Evolutionary conservation across 768 basidiomycete species (phyloP).

Genomic region (Pleurotus salmoneostramineus): DNA sequence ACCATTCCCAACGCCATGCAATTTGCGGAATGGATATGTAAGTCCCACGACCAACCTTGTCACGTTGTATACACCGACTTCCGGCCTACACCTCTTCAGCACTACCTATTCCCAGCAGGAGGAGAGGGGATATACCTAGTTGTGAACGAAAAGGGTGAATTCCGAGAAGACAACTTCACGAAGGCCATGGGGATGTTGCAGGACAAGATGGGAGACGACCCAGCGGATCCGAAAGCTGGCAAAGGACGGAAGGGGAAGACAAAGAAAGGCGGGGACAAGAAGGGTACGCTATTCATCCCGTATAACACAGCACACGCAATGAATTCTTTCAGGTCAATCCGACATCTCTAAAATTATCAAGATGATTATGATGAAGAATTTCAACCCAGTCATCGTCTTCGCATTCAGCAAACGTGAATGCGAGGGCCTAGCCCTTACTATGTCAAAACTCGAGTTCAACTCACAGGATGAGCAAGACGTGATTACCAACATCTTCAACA

Average conservation of each 20-base stretch:
- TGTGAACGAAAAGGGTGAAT: constrained; percentile 98
- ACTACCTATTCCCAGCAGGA: constrained; percentile 96
- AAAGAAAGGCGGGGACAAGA: constrained; percentile 89
- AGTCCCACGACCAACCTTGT: constrained; percentile 95
- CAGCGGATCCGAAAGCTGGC: constrained; percentile 80
- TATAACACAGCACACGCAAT: neutral
- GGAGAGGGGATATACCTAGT: constrained; percentile 97
- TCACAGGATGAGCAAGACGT: constrained; percentile 87
- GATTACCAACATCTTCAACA: constrained; percentile 86
- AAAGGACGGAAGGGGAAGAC: constrained; percentile 91
- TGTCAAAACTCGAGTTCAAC: constrained; percentile 97
- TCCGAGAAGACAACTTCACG: constrained; percentile 94
- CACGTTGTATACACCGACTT: constrained; percentile 99
- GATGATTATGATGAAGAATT: constrained; percentile 97
- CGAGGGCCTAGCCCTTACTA: constrained; percentile 83
- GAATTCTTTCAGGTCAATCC: constrained; percentile 56
- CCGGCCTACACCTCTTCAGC: constrained; percentile 95
- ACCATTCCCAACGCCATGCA: constrained; percentile 99
- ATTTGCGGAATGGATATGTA: constrained; percentile 98
- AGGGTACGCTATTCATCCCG: constrained; percentile 48
- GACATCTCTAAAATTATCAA: constrained; percentile 98
- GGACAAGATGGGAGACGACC: constrained; percentile 83
- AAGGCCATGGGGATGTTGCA: constrained; percentile 96
- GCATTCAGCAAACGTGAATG: constrained; percentile 99
- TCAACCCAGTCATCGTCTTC: constrained; percentile 97